A percentile compares a stretch with the other conserved stretches of the same genome.
These are phyloP conservation scores for Tetradesmus obliquus DNA, from an alignment of 139 green algal species.

Conservation along the genomic window DNA sequence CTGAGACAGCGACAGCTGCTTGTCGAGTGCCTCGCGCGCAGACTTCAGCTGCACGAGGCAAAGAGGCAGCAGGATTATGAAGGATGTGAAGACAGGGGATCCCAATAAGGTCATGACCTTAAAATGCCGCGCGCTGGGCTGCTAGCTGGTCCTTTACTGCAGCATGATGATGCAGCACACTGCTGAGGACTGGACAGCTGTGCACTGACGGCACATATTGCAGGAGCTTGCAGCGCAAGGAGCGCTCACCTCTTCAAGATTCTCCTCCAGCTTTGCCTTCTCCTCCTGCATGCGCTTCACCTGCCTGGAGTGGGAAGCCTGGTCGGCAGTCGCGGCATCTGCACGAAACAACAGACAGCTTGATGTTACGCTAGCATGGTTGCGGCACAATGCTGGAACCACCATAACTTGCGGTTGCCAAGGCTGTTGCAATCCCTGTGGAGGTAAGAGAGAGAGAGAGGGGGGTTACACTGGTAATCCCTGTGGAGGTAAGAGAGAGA, in stretches of 20 bases:
- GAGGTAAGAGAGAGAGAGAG: not conserved
- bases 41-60: not conserved
- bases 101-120: too few relatives aligned
- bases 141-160: too few relatives aligned
- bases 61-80: not conserved
- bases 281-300: constrained; percentile 37
- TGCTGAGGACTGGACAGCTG: too few relatives aligned
- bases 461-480: not conserved
- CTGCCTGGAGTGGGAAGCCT: not conserved
- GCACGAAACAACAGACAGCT: not conserved
- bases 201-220: not conserved
- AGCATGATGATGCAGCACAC: too few relatives aligned
- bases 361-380: too few relatives aligned
- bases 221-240: not conserved
- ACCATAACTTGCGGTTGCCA: too few relatives aligned
- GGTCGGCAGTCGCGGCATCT: constrained; percentile 8
- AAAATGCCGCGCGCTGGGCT: too few relatives aligned
- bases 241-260: constrained; percentile 25
- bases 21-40: not conserved
- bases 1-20: constrained; percentile 14
- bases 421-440: not conserved
- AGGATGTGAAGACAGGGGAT: too few relatives aligned
- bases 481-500: not conserved
- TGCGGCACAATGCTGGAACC: too few relatives aligned
- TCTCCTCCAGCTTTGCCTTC: constrained; percentile 27